A percentile compares a stretch with the other conserved stretches of the same genome.
Evolutionary conservation across 768 basidiomycete species (phyloP).

Genomic region (Russula olivacea): DNA sequence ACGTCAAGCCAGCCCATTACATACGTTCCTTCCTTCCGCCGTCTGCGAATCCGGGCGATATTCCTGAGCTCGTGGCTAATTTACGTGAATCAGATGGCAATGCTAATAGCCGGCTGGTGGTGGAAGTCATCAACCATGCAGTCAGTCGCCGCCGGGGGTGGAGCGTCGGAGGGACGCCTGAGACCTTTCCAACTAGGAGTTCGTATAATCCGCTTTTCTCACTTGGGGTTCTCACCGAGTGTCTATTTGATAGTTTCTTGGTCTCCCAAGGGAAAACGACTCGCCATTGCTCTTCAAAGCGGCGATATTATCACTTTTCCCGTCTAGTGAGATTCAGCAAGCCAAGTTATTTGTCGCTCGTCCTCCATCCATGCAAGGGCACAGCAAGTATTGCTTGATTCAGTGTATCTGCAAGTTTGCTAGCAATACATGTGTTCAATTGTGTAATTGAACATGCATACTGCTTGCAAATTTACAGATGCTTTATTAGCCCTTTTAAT

Average conservation of each 20-base stretch:
- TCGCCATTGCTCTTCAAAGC: slow-evolving; percentile 64
- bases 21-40: slow-evolving; percentile 41
- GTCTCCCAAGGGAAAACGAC: slow-evolving; percentile 83
- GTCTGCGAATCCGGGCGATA: slow-evolving; percentile 58
- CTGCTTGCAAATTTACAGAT: too few relatives aligned
- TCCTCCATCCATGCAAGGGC: slow-evolving; percentile 48
- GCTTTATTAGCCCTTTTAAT: too few relatives aligned
- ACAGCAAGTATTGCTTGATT: too few relatives aligned
- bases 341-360: slow-evolving; percentile 51
- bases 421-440: too few relatives aligned
- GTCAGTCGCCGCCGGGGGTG: slow-evolving; percentile 45
- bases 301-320: slow-evolving; percentile 69
- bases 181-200: slow-evolving; percentile 56
- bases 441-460: too few relatives aligned
- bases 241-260: slow-evolving; percentile 51
- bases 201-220: slow-evolving; percentile 28
- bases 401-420: too few relatives aligned
- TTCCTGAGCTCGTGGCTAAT: slow-evolving; percentile 55
- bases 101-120: slow-evolving; percentile 37
- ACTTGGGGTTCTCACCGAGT: slow-evolving; percentile 15
- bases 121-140: slow-evolving; percentile 50
- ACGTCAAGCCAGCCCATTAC: slow-evolving; percentile 44
- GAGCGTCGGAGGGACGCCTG: slow-evolving; percentile 45
- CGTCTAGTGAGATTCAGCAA: slow-evolving; percentile 46
- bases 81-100: slow-evolving; percentile 38